phyloP scores from a whole-genome alignment of 257 asterid species.

The Gentiana straminea region DNA sequence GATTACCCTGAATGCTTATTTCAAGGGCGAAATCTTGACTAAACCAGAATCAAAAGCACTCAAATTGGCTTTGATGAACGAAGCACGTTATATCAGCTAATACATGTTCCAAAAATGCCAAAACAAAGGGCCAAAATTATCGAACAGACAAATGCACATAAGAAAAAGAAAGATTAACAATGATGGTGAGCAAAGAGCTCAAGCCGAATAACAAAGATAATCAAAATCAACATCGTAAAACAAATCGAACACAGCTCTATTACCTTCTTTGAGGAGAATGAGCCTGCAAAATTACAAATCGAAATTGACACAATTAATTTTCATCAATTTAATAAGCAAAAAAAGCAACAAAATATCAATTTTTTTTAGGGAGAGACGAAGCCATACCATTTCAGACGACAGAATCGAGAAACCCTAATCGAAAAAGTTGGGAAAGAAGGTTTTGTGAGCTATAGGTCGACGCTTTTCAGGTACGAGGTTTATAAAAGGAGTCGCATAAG shows the following conservation, averaged over 20 bases:
- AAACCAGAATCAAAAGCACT: too few species aligned
- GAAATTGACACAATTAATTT: background rate
- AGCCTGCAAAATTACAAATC: slow-evolving; percentile 33
- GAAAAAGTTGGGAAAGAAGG: background rate
- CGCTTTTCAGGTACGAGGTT: background rate
- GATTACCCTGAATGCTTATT: too few species aligned
- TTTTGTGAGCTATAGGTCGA: background rate
- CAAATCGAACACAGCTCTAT: background rate
- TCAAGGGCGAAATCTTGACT: too few species aligned
- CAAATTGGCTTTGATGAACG: too few species aligned
- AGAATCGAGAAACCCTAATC: slow-evolving; percentile 10
- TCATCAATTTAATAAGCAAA: background rate
- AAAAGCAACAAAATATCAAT: background rate
- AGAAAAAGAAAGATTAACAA: too few species aligned
- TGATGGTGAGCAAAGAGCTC: too few species aligned
- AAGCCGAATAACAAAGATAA: background rate
- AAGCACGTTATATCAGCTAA: too few species aligned
- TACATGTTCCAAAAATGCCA: too few species aligned
- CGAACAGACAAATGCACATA: too few species aligned
- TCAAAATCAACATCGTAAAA: background rate
- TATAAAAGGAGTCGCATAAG: background rate
- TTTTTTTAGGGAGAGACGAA: background rate
- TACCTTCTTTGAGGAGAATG: slow-evolving; percentile 80
- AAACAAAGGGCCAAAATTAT: too few species aligned
- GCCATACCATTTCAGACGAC: slow-evolving; percentile 7